A percentile compares a stretch with the other conserved stretches of the same genome.
These are phyloP conservation scores for Ganoderma leucocontextum DNA, from an alignment of 1,284 basidiomycete genomes.

Conservation along the genomic window DNA sequence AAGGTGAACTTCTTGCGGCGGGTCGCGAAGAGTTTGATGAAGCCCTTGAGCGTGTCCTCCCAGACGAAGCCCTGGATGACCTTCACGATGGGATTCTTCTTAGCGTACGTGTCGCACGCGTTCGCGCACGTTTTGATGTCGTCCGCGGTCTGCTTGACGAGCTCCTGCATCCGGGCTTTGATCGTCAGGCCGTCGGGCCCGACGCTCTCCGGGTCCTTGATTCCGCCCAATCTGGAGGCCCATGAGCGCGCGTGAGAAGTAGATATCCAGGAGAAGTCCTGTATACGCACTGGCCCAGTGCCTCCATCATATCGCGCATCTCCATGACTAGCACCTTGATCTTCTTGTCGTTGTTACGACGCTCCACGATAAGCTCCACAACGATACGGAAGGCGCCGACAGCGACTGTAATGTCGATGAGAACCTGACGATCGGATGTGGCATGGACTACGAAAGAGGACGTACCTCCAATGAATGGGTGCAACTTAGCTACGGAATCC, in stretches of 20 bases:
- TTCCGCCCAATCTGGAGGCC: constrained; percentile 14
- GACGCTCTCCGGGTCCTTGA: constrained; percentile 29
- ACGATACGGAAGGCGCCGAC: constrained; percentile 54
- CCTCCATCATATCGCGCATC: constrained; percentile 56
- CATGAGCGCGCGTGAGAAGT: not conserved
- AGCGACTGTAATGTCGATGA: constrained; percentile 41
- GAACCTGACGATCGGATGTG: not conserved
- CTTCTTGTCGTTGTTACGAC: constrained; percentile 53
- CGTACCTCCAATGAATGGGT: constrained; percentile 40
- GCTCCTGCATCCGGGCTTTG: constrained; percentile 33
- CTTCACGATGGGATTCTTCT: constrained; percentile 45
- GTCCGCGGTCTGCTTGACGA: constrained; percentile 37
- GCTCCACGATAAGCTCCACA: constrained; percentile 49
- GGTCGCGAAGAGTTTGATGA: constrained; percentile 42
- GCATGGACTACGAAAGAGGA: not conserved
- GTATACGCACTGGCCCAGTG: constrained; percentile 49
- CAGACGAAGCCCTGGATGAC: constrained; percentile 48
- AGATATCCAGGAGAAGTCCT: not conserved
- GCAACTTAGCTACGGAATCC: constrained; percentile 39
- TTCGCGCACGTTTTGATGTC: constrained; percentile 45
- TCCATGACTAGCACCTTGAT: constrained; percentile 49
- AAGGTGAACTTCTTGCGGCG: constrained; percentile 45
- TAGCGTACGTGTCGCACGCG: constrained; percentile 43
- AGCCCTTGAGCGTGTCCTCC: constrained; percentile 46
- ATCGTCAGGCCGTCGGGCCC: constrained; percentile 36